Evolutionary conservation across 345 rosid genomes (phyloP), one percentile per base, ranked within the genome.

Genomic region (Nephelium lappaceum): DNA sequence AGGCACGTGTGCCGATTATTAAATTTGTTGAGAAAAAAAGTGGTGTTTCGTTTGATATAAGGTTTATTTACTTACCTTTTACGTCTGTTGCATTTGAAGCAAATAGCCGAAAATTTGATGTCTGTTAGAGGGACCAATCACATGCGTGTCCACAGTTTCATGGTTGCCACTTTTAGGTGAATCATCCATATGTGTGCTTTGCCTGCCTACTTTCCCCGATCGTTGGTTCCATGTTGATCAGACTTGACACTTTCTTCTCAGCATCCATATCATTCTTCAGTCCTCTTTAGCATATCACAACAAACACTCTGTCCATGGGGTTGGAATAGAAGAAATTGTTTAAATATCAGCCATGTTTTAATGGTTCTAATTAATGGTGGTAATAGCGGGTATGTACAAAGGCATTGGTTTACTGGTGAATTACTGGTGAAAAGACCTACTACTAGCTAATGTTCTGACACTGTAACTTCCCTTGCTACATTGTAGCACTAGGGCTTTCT

Each of bases 1-100:
- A 88, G 81, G 99, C 99, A 41, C 97, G 99, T 39, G 97, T 96
- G 64, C 99, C 99, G 18, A 96, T 96, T 78, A 77, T 96, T 77
- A 96, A 96, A 84, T 96, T 96, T 77, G 85, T 94, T 16, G 98
- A 96, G 83, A 96, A 88, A 89, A 90, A 79, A 84, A 96, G 98
- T 75, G 87, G 87, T 65, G 82, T 96, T 72, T 64, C 98, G 14
- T 96, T 94, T 78, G 99, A 93, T 82, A 73, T 96, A 85, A 96
- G 98, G 98, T 93, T 67, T 61, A 24, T 21, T 58, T 73, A 21
- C 78, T 68, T 69, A 23, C 36, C 70, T 67, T 73, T 74, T 49
- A 65, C 57, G 18, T 73, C 8, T 4, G 65, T 67, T 72, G 47
- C 65, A 76, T 21, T 24, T 24, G 27, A 60, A 43, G 60, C 27